phyloP scores from a whole-genome alignment of 2,329 filamentous ascomycete genomes.

The Ophiostoma sp. region DNA sequence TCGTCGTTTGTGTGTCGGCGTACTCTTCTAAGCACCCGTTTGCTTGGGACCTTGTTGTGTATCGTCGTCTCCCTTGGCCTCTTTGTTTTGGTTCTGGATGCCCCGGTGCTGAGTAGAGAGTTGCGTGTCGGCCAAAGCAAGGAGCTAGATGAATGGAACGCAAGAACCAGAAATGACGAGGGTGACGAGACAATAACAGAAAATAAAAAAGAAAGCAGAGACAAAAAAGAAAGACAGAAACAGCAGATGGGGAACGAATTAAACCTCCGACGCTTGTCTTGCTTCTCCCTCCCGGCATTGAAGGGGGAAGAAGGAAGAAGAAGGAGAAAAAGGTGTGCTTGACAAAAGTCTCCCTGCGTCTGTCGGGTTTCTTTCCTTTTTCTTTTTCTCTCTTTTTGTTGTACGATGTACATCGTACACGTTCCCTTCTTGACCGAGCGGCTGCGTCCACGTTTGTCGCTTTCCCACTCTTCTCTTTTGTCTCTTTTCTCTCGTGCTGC shows the following conservation, averaged over 20 bases:
- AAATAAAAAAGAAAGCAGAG: slow-evolving; percentile 18
- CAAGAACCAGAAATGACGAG: background rate
- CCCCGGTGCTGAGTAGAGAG: background rate
- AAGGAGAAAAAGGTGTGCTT: background rate
- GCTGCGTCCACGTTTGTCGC: background rate
- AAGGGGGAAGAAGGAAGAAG: background rate
- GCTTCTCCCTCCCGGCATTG: background rate
- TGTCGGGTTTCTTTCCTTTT: background rate
- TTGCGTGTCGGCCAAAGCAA: slow-evolving; percentile 1
- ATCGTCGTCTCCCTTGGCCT: background rate
- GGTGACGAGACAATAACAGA: background rate
- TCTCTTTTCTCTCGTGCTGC: background rate
- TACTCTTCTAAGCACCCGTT: background rate
- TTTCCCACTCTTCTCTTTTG: background rate
- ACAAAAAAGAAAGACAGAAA: background rate
- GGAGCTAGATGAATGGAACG: slow-evolving; percentile 13
- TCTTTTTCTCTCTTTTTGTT: background rate
- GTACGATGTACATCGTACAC: background rate
- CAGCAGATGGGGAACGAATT: slow-evolving; percentile 8
- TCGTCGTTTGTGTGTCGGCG: background rate
- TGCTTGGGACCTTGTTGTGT: background rate
- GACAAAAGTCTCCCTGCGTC: slow-evolving; percentile 7
- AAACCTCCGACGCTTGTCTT: slow-evolving; percentile 10
- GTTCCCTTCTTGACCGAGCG: slow-evolving; percentile 4
- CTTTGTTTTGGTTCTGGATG: background rate